phyloP scores from a whole-genome alignment of 2,329 filamentous ascomycete genomes.

The Fusarium domesticum region DNA sequence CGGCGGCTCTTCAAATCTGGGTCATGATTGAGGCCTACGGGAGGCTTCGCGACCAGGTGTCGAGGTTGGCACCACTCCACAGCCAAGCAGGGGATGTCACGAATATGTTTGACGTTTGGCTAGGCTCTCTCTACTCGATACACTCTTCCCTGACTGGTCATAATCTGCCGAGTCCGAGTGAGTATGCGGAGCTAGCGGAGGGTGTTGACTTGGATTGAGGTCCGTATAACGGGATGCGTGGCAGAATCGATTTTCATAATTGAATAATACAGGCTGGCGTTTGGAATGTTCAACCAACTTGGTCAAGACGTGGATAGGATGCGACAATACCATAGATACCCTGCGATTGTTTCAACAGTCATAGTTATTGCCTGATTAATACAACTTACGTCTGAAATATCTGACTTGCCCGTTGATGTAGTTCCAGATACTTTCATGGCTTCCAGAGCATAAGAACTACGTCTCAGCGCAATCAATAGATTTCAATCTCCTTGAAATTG shows the following conservation, averaged over 20 bases:
- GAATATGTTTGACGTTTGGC: conserved; percentile 50
- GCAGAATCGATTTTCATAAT: too few relatives aligned
- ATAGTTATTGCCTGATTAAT: neutral
- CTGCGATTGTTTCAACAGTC: neutral
- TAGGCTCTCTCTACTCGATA: conserved; percentile 47
- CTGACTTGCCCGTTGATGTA: neutral
- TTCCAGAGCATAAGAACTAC: too few relatives aligned
- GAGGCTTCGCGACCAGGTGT: conserved; percentile 47
- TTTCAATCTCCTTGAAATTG: too few relatives aligned
- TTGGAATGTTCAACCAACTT: neutral
- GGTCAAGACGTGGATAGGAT: neutral
- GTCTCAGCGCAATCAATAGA: too few relatives aligned
- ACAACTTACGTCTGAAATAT: neutral
- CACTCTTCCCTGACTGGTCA: conserved; percentile 36
- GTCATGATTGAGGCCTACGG: conserved; percentile 60
- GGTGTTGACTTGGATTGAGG: conserved; percentile 20
- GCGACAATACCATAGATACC: neutral
- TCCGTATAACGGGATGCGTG: too few relatives aligned
- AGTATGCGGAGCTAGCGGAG: conserved; percentile 30
- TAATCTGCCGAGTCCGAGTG: conserved; percentile 26
- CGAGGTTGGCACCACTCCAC: conserved; percentile 33
- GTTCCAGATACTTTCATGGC: too few relatives aligned
- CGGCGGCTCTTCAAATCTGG: conserved; percentile 50
- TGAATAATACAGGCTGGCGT: too few relatives aligned
- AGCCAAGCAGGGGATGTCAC: conserved; percentile 32